These are phyloP conservation scores for Pyrus hybrid DNA, from an alignment of 331 rosid species.

Conservation along the genomic window DNA sequence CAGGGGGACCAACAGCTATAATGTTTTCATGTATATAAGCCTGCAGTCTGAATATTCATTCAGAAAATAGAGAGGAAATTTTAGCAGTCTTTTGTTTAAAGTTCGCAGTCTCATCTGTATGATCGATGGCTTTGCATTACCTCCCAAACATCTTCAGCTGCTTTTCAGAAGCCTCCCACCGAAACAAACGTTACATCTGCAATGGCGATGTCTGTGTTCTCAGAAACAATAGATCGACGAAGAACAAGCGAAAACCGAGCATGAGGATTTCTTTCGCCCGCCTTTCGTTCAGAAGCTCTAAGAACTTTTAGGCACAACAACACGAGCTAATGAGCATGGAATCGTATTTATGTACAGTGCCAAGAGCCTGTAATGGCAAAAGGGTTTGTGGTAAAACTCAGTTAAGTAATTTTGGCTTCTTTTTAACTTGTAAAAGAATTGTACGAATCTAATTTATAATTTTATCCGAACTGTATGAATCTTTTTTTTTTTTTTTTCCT, in stretches of 20 bases:
- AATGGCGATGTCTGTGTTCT: conserved; percentile 58
- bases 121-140: conserved; percentile 31
- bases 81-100: neutral
- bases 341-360: neutral
- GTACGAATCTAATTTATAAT: no score
- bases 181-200: conserved; percentile 31
- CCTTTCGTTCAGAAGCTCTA: conserved; percentile 15
- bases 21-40: neutral
- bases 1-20: neutral
- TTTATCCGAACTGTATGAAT: no score
- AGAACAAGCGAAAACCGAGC: conserved; percentile 14
- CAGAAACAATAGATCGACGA: neutral
- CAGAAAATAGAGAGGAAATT: neutral
- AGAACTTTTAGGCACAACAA: neutral
- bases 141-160: conserved; percentile 51
- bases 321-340: neutral
- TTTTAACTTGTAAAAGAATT: no score
- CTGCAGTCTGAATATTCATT: no score
- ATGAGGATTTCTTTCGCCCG: conserved; percentile 9
- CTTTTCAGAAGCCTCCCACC: conserved; percentile 32
- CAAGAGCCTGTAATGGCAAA: neutral
- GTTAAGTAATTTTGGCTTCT: neutral
- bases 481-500: no score
- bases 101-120: neutral
- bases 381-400: neutral